phyloP scores from a whole-genome alignment of 768 basidiomycete species.

The Pisolithus tinctorius region DNA sequence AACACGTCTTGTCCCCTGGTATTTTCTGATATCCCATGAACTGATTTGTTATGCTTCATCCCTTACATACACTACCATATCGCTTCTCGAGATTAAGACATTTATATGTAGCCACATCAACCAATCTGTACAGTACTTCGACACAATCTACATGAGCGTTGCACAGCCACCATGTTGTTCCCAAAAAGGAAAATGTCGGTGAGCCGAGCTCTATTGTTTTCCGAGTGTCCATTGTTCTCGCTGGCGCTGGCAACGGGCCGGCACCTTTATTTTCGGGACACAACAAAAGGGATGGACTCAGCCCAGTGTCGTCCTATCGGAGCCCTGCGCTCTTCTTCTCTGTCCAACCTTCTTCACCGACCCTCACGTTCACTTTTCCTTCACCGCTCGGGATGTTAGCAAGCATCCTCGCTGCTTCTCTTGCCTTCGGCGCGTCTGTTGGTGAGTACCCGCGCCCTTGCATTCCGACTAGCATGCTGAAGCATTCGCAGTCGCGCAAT shows the following conservation, averaged over 20 bases:
- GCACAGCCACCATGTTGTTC: slow-evolving; percentile 1
- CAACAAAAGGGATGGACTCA: slow-evolving; percentile 24
- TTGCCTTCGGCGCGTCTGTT: slow-evolving; percentile 32
- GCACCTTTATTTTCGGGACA: slow-evolving; percentile 18
- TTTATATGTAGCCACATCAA: too few relatives aligned
- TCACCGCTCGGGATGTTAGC: slow-evolving; percentile 30
- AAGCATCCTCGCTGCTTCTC: slow-evolving; percentile 30
- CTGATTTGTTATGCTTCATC: too few relatives aligned
- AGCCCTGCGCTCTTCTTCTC: slow-evolving; percentile 16
- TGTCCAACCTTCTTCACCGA: slow-evolving; percentile 9
- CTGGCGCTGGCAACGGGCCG: slow-evolving; percentile 13
- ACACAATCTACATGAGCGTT: too few relatives aligned
- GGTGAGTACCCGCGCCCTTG: slow-evolving; percentile 23
- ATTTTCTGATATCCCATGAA: slow-evolving; percentile 22
- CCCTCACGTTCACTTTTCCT: slow-evolving; percentile 18
- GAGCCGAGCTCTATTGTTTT: slow-evolving; percentile 19
- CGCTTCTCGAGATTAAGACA: too few relatives aligned
- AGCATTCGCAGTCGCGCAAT: slow-evolving; percentile 43
- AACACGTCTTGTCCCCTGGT: slow-evolving; percentile 61
- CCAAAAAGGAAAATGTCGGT: slow-evolving; percentile 2
- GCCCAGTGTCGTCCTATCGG: slow-evolving; percentile 7
- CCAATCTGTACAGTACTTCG: too few relatives aligned
- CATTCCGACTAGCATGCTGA: background rate
- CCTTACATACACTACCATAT: too few relatives aligned
- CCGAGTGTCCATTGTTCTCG: slow-evolving; percentile 15